Evolutionary conservation across 2,329 filamentous ascomycete species (phyloP), one percentile per base, ranked within the genome.

Genomic region (Leptographium flavum): DNA sequence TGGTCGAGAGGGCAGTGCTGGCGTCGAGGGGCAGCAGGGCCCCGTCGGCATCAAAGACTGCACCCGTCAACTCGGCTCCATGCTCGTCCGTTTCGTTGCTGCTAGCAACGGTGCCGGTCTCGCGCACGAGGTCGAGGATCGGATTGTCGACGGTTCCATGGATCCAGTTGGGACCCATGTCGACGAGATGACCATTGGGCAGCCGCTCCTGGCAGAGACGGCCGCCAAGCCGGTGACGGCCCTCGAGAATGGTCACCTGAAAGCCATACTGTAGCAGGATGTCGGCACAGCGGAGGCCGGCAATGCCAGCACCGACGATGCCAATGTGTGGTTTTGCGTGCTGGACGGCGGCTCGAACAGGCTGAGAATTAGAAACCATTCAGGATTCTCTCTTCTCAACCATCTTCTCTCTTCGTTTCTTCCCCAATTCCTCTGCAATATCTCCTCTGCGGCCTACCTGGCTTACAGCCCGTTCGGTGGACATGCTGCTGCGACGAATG

Each of bases 161-260:
- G 43, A 87, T 84, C 82, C 82, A 87, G 54, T 87, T 87, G n/a
- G 82, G 79, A 1, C 83, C 83, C 28, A 73, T 59, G 51, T 79
- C 74, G n/a, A 75, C 67, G 8, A 67, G 52, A 27, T 65, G 61
- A 0, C 69, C 69, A 33, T 70, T 71, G 13, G 63, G 60, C 4
- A 78, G 62, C 21, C 55, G 58, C 42, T 66, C 60, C 53, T 78
- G 74, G 45, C 68, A 62, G 27, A 83, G 66, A 28, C 82, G 71
- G 1, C 82, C 82, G 11, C 82, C 82, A 33, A 86, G 57, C 7
- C 82, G 70, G 54, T 79, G 61, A 15, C 82, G 69, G 9, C 74
- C 83, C 57, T 87, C 82, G 17, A 86, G 63, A 13, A 87, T 66
- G 0, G 81, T 83, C 13, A 87, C 81, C 33, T 70, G 65, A 54